Percentiles rank a stretch among this genome's conserved stretches.
Evolutionary conservation across 345 rosid species (phyloP).

Genomic region (Hibiscus trionum): DNA sequence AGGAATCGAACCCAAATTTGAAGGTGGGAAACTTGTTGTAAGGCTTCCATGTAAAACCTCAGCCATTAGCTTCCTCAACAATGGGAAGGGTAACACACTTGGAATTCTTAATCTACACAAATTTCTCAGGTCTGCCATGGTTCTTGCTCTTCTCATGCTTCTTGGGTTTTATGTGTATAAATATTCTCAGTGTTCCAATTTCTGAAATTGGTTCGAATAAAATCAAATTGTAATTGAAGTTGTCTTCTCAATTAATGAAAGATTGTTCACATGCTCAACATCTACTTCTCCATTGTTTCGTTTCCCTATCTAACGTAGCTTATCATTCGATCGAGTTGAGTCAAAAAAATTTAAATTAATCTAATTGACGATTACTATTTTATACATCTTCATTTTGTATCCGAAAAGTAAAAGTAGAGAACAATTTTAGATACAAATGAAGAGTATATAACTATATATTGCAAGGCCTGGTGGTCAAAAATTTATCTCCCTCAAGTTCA

Average conservation of each 20-base stretch:
- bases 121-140: no score
- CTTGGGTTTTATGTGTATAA: not conserved
- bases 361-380: no score
- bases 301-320: no score
- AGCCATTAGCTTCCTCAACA: no score
- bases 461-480: conserved; percentile 8
- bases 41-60: no score
- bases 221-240: not conserved
- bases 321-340: no score
- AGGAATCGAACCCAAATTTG: not conserved
- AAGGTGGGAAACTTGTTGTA: no score
- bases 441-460: conserved; percentile 42
- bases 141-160: not conserved
- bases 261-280: not conserved
- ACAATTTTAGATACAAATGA: conserved; percentile 10
- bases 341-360: no score
- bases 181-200: not conserved
- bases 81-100: no score
- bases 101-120: no score
- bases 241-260: no score
- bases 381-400: no score
- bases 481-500: conserved; percentile 85
- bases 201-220: not conserved
- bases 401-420: conserved; percentile 13
- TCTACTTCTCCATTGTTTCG: not conserved